Conservation (phyloP, 1,284 basidiomycete species). For the Ganoderma meredithae region DNA sequence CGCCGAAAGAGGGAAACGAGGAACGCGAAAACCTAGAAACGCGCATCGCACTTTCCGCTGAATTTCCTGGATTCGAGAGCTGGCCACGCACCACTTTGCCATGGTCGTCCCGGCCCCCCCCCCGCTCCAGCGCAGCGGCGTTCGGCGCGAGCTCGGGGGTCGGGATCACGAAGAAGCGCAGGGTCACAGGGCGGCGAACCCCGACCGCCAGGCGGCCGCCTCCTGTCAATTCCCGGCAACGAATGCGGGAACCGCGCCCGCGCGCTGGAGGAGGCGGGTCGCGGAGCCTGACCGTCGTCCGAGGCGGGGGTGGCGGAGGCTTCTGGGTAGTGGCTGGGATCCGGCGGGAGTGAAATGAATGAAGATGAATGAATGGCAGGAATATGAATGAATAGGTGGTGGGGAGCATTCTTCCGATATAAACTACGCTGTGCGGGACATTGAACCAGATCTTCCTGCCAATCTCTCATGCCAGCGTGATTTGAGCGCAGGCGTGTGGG, state of each 20-base stretch:
- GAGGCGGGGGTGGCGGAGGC: constrained; percentile 1
- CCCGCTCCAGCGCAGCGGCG: constrained; percentile 18
- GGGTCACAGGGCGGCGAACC: constrained; percentile 35
- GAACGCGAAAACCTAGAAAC: background rate
- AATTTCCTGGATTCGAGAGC: constrained; percentile 1
- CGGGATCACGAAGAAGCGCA: constrained; percentile 22
- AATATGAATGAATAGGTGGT: constrained; percentile 14
- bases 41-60: background rate
- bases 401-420: constrained; percentile 28
- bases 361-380: constrained; percentile 17
- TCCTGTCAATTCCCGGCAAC: constrained; percentile 9
- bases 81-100: background rate
- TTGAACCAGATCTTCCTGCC: constrained; percentile 32
- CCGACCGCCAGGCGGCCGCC: constrained; percentile 31
- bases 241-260: constrained; percentile 4
- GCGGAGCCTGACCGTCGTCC: constrained; percentile 9
- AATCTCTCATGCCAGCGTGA: constrained; percentile 22
- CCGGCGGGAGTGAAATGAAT: constrained; percentile 13
- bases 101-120: background rate
- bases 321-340: constrained; percentile 7
- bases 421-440: constrained; percentile 17
- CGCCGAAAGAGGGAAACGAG: constrained; percentile 3
- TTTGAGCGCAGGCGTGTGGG: constrained; percentile 5
- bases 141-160: constrained; percentile 34
- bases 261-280: background rate